Evolutionary conservation across 352 stramenopile genomes (phyloP).

Genomic region (Hyphochytrium catenoides): DNA sequence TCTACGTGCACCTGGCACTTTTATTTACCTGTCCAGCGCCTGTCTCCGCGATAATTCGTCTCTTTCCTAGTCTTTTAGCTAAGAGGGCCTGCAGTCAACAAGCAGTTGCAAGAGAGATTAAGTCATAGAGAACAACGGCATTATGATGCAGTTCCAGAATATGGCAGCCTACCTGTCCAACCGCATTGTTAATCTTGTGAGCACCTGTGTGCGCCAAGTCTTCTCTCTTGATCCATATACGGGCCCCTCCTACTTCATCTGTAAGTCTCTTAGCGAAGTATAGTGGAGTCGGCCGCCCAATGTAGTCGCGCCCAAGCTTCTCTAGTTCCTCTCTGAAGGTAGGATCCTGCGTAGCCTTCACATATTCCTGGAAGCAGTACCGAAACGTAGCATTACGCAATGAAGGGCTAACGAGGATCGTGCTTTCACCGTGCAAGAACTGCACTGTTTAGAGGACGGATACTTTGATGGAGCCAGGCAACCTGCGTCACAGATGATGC

Average conservation of each 20-base stretch:
- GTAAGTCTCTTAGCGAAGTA: slow-evolving; percentile 90
- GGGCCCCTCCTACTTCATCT: slow-evolving; percentile 62
- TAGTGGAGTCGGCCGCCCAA: slow-evolving; percentile 77
- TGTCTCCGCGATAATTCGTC: slow-evolving; percentile 94
- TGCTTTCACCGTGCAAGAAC: no score
- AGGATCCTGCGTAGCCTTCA: slow-evolving; percentile 77
- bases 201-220: slow-evolving; percentile 92
- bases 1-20: no score
- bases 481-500: no score
- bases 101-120: no score
- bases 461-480: no score
- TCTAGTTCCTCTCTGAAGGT: slow-evolving; percentile 83
- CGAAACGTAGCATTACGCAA: no score
- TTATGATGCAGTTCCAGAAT: no score
- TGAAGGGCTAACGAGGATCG: no score
- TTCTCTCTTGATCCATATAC: slow-evolving; percentile 96
- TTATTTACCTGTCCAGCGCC: slow-evolving; percentile 90
- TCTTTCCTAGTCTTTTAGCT: slow-evolving; percentile 85
- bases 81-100: no score
- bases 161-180: no score
- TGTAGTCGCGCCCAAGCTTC: slow-evolving; percentile 79
- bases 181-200: slow-evolving; percentile 98
- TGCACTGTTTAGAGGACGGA: no score
- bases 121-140: no score
- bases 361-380: slow-evolving; percentile 72